Conservation (phyloP, 23 red algal species). For the Chondrus crispus region DNA sequence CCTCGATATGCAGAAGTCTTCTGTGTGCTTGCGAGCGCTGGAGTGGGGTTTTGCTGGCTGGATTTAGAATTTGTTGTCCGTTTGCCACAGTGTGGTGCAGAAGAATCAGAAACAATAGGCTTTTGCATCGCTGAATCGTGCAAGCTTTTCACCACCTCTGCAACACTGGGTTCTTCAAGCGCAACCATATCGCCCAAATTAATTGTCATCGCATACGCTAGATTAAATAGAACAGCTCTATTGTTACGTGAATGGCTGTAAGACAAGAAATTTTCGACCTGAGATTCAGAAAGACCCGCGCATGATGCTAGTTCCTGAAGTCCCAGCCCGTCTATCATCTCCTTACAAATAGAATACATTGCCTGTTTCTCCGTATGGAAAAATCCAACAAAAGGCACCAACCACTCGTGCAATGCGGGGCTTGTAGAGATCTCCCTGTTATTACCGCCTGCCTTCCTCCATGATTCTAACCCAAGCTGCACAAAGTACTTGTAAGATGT, state of each 20-base stretch:
- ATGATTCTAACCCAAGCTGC: background rate
- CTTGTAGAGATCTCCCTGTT: background rate
- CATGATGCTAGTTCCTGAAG: background rate
- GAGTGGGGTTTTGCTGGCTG: too few species aligned
- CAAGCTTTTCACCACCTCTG: too few species aligned
- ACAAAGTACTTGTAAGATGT: background rate
- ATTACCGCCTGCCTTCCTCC: background rate
- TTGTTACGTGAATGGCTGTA: conserved; percentile 4
- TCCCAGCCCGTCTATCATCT: background rate
- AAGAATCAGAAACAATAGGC: too few species aligned
- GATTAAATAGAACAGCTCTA: background rate
- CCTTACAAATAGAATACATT: background rate
- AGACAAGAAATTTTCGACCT: background rate
- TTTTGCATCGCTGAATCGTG: too few species aligned
- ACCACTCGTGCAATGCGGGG: background rate
- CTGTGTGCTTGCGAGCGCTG: too few species aligned
- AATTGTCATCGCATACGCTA: too few species aligned
- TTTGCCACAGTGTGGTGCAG: too few species aligned
- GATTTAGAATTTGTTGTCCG: too few species aligned
- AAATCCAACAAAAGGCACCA: background rate
- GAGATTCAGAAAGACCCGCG: background rate
- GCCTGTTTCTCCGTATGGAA: conserved; percentile 1
- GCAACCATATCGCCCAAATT: too few species aligned
- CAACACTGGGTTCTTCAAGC: too few species aligned
- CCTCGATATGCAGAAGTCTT: too few species aligned